Evolutionary conservation across 169 alveolate genomes (phyloP).

Genomic region (Babesia ovis): DNA sequence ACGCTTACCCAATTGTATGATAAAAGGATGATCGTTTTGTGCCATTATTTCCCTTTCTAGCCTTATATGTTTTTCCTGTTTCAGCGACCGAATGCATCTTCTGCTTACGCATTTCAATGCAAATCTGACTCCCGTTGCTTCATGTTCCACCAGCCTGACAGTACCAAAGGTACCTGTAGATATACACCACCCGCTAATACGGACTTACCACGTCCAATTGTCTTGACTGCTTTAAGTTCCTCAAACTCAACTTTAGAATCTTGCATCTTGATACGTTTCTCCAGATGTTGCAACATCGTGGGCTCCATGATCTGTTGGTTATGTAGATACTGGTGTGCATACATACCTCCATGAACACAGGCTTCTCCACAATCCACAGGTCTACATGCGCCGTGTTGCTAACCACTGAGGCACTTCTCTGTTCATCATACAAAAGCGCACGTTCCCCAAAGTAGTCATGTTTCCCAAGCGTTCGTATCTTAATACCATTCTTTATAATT

Average conservation of each 20-base stretch:
- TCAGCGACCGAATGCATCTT: conserved; percentile 74
- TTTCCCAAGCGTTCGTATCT: conserved; percentile 85
- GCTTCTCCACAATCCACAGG: conserved; percentile 87
- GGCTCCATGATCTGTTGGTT: conserved; percentile 71
- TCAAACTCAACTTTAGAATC: conserved; percentile 85
- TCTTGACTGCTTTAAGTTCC: conserved; percentile 78
- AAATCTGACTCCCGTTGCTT: conserved; percentile 79
- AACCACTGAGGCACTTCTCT: conserved; percentile 90
- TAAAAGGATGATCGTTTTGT: conserved; percentile 93
- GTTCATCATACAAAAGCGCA: conserved; percentile 89
- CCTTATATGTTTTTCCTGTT: conserved; percentile 85
- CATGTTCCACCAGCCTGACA: conserved; percentile 86
- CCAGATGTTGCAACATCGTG: conserved; percentile 87
- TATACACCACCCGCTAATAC: neutral
- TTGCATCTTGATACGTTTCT: conserved; percentile 88
- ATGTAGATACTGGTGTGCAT: neutral
- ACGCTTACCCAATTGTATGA: conserved; percentile 80
- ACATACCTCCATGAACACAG: conserved; percentile 79
- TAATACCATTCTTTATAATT: conserved; percentile 77
- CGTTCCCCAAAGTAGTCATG: conserved; percentile 95
- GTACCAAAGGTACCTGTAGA: conserved; percentile 86
- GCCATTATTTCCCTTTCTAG: conserved; percentile 91
- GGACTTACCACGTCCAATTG: conserved; percentile 83
- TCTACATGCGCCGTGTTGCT: conserved; percentile 70
- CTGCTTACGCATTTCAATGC: conserved; percentile 90